Evolutionary conservation across 1,139 yeast genomes (phyloP).

Genomic region (Diutina mesorugosa): DNA sequence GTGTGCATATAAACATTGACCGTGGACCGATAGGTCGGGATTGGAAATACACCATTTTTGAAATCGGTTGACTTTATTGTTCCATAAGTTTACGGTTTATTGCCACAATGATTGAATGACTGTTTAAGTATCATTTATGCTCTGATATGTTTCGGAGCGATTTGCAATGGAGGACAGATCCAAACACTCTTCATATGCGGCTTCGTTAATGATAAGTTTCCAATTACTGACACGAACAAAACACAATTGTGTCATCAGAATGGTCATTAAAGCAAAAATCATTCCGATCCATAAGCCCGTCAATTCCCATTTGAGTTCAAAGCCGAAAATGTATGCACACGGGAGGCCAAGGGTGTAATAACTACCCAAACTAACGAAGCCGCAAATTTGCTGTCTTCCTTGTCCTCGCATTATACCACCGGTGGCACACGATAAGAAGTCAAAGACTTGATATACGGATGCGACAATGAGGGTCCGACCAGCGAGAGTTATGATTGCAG

Average conservation of each 20-base stretch:
- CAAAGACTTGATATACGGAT: conserved; percentile 47
- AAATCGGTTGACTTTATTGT: background rate
- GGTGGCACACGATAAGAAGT: conserved; percentile 39
- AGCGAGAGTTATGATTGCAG: conserved; percentile 36
- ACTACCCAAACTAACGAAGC: conserved; percentile 39
- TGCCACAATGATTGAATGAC: too few species aligned
- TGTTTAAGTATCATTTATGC: background rate
- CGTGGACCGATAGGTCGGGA: background rate
- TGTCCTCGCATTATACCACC: conserved; percentile 56
- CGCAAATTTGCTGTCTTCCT: conserved; percentile 57
- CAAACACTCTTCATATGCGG: background rate
- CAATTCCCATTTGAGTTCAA: conserved; percentile 19
- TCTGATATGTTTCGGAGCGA: background rate
- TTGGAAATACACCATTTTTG: too few species aligned
- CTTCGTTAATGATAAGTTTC: conserved; percentile 10
- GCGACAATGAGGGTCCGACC: conserved; percentile 34
- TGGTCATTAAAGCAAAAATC: conserved; percentile 38
- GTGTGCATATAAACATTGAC: background rate
- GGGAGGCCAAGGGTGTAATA: conserved; percentile 53
- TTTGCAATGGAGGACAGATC: background rate
- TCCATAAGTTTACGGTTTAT: too few species aligned
- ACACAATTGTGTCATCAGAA: conserved; percentile 31
- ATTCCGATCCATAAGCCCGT: conserved; percentile 52
- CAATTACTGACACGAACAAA: conserved; percentile 40
- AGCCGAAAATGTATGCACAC: conserved; percentile 40